Conservation (phyloP, 371 early-diverging fungal species). For the Mortierella sp. region DNA sequence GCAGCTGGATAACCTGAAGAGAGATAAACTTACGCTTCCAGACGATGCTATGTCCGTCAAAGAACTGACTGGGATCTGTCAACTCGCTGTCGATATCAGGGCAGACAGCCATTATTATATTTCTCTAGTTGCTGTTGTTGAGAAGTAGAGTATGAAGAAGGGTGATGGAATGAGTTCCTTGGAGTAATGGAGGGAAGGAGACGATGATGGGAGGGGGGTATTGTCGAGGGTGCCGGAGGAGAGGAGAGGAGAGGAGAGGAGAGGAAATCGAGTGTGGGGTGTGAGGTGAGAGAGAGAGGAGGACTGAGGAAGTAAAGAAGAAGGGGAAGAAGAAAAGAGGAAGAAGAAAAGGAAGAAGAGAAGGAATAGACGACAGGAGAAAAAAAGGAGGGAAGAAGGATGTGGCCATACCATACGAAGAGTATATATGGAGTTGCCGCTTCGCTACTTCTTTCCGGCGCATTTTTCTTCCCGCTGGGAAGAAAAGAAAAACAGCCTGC, state of each 20-base stretch:
- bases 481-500: constrained; percentile 8
- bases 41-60: constrained; percentile 41
- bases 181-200: neutral
- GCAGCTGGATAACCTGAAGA: neutral
- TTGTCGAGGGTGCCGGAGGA: neutral
- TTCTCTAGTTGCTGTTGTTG: neutral
- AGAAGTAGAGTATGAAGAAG: neutral
- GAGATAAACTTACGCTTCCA: constrained; percentile 45
- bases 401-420: neutral
- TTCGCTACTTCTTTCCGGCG: neutral
- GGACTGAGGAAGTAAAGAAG: neutral
- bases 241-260: constrained; percentile 4
- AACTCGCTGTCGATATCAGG: constrained; percentile 31
- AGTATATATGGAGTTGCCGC: neutral
- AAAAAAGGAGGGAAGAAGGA: neutral
- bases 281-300: constrained; percentile 9
- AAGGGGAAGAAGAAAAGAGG: neutral
- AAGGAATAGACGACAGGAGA: neutral
- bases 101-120: constrained; percentile 21
- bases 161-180: neutral
- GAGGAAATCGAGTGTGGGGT: neutral
- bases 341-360: neutral
- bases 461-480: constrained; percentile 4
- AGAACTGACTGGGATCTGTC: constrained; percentile 44
- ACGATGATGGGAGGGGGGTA: neutral